These are phyloP conservation scores for Teratosphaeriaceae sp. DNA, from an alignment of 2,329 filamentous ascomycete species.

Conservation along the genomic window DNA sequence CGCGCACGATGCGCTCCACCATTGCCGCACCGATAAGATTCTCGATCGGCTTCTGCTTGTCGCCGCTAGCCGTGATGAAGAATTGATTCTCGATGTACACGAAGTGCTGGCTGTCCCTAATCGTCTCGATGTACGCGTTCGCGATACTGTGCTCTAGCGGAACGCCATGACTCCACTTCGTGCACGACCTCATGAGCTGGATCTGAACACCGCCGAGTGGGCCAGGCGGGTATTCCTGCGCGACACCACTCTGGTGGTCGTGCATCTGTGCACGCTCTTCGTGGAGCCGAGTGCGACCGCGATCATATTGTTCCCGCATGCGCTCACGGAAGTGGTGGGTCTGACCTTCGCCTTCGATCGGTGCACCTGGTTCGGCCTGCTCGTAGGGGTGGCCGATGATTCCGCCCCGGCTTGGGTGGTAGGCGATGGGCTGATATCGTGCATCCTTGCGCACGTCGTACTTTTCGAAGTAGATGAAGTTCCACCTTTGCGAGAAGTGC, in stretches of 20 bases:
- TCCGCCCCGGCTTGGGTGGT: conserved; percentile 29
- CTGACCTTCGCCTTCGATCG: conserved; percentile 22
- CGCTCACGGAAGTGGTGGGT: conserved; percentile 26
- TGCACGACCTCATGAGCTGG: conserved; percentile 61
- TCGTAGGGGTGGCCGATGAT: conserved; percentile 29
- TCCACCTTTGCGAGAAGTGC: conserved; percentile 85
- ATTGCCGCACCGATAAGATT: conserved; percentile 76
- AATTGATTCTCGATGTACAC: conserved; percentile 99
- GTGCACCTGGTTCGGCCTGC: conserved; percentile 17
- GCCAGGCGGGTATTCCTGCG: conserved; percentile 22
- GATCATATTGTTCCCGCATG: conserved; percentile 24
- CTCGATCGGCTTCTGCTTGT: conserved; percentile 63
- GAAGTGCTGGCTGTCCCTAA: conserved; percentile 87
- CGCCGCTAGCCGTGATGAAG: conserved; percentile 75
- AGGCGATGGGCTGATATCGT: conserved; percentile 39
- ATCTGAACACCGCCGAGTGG: conserved; percentile 67
- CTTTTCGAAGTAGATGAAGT: conserved; percentile 81
- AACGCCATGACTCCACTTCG: conserved; percentile 52
- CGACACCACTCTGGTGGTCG: conserved; percentile 10
- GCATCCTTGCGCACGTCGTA: conserved; percentile 55
- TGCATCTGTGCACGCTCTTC: conserved; percentile 17
- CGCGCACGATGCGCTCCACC: conserved; percentile 68
- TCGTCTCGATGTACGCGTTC: conserved; percentile 90
- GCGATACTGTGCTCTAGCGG: conserved; percentile 75
- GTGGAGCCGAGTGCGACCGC: conserved; percentile 18